A percentile compares a stretch with the other conserved stretches of the same genome.
Evolutionary conservation across 768 basidiomycete genomes (phyloP).

Genomic region (Crucibulum laeve): DNA sequence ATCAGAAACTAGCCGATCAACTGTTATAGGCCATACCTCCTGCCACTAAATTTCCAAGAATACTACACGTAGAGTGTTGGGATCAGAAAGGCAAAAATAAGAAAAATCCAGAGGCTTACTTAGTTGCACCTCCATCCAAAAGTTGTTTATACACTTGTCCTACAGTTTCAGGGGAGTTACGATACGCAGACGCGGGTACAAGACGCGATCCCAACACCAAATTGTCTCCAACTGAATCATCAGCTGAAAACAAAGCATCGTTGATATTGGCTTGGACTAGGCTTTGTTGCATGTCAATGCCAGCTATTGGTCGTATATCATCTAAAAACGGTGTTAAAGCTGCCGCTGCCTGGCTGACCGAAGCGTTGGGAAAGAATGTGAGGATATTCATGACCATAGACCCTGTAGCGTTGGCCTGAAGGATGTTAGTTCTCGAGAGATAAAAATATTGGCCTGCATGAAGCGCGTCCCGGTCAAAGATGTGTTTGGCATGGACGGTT

Average conservation of each 20-base stretch:
- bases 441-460: slow-evolving; percentile 25
- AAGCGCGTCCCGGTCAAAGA: slow-evolving; percentile 27
- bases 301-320: slow-evolving; percentile 10
- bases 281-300: slow-evolving; percentile 2
- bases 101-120: slow-evolving; percentile 1
- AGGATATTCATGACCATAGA: slow-evolving; percentile 1
- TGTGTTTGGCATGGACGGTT: slow-evolving; percentile 27
- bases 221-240: slow-evolving; percentile 11
- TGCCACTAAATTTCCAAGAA: slow-evolving; percentile 15
- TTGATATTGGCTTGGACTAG: slow-evolving; percentile 9
- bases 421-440: slow-evolving; percentile 3
- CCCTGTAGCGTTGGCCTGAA: neutral
- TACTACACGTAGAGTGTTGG: slow-evolving; percentile 5
- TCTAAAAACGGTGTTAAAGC: slow-evolving; percentile 16
- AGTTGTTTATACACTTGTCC: slow-evolving; percentile 16
- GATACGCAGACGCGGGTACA: slow-evolving; percentile 11
- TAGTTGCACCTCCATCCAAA: slow-evolving; percentile 12
- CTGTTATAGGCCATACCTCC: slow-evolving; percentile 9
- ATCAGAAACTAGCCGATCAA: neutral
- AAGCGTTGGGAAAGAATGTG: slow-evolving; percentile 15
- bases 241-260: slow-evolving; percentile 6
- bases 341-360: slow-evolving; percentile 5
- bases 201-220: slow-evolving; percentile 13
- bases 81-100: neutral
- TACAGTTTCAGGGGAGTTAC: slow-evolving; percentile 9